Conservation (phyloP, 2,329 filamentous ascomycete species). For the Aspergillus thermomutatus region DNA sequence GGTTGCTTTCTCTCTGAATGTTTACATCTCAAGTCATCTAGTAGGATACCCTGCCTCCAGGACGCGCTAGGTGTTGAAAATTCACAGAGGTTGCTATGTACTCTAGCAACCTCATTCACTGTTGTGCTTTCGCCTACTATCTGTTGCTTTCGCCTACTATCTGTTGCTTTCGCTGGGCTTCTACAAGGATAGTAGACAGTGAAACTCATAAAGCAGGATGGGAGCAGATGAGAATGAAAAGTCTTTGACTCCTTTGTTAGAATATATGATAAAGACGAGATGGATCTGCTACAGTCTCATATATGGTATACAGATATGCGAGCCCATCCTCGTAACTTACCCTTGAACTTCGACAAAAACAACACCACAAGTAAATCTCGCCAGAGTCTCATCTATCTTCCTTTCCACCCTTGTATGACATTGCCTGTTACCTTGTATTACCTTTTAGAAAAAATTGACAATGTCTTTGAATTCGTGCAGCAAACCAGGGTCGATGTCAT, state of each 20-base stretch:
- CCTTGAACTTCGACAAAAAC: background rate
- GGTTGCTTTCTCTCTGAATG: background rate
- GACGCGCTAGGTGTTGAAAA: background rate
- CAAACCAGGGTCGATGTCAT: constrained; percentile 36
- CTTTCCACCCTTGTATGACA: background rate
- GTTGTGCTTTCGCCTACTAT: background rate
- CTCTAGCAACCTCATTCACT: background rate
- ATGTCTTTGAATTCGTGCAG: constrained; percentile 41
- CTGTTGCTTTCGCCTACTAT: background rate
- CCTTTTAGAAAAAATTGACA: constrained; percentile 35
- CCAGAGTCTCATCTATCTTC: background rate
- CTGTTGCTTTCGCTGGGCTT: background rate
- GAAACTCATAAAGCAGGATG: background rate
- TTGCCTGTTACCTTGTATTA: background rate
- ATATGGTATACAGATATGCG: background rate
- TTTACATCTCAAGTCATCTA: background rate
- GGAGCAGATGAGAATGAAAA: background rate
- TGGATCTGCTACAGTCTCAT: background rate
- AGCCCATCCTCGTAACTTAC: background rate
- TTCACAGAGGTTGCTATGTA: background rate
- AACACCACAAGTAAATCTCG: background rate
- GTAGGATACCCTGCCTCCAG: background rate
- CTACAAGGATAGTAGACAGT: background rate
- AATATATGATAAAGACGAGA: background rate
- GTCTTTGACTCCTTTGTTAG: background rate